Conservation (phyloP, 306 rosid species). For the Castanospermum australe region DNA sequence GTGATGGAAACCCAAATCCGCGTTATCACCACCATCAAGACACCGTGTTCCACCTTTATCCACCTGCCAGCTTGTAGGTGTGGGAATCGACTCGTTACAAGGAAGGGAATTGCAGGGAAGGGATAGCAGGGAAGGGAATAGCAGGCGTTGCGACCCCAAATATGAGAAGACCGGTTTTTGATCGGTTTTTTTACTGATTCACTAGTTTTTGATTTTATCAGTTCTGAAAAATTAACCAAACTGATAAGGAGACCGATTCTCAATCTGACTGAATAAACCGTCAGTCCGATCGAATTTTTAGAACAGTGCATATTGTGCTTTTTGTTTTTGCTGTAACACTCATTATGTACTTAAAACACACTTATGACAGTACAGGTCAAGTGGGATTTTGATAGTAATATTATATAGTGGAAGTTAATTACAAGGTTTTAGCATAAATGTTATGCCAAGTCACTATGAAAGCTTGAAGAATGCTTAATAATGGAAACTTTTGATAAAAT, state of each 20-base stretch:
- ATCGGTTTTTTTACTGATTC: too few species aligned
- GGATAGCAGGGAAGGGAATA: too few species aligned
- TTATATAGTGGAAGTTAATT: neutral
- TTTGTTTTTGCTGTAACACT: neutral
- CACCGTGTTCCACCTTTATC: constrained; percentile 63
- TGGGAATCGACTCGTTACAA: constrained; percentile 55
- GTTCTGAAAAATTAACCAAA: too few species aligned
- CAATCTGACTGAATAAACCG: too few species aligned
- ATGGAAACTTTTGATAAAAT: neutral
- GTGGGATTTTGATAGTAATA: neutral
- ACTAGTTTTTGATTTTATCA: too few species aligned
- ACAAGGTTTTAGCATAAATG: neutral
- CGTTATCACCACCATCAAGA: neutral
- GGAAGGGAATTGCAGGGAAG: too few species aligned
- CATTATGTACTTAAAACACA: neutral
- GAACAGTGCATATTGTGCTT: too few species aligned
- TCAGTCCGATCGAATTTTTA: too few species aligned
- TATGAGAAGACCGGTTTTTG: too few species aligned
- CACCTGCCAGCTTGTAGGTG: constrained; percentile 38
- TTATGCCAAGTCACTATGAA: neutral
- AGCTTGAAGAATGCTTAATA: neutral
- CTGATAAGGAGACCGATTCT: too few species aligned
- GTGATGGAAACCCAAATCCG: neutral
- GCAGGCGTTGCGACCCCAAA: too few species aligned
- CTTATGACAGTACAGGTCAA: neutral